Base-by-base conservation (phyloP, 257 asterid species). In the Leonotis leonurus region DNA sequence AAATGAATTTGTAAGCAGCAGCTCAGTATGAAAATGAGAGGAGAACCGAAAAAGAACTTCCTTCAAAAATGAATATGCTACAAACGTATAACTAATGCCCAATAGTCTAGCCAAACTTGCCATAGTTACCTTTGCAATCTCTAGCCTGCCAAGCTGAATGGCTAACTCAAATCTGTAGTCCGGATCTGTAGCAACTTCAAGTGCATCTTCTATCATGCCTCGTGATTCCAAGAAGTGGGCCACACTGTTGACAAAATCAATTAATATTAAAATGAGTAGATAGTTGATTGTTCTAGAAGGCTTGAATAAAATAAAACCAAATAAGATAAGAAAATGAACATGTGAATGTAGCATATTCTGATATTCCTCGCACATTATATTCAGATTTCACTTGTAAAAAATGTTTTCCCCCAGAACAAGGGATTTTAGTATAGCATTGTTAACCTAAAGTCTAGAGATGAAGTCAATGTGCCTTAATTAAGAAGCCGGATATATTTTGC, bases 131-230 rank as follows among this genome's bases (percentile, higher is more conserved):
- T 89, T 75, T 9, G 97, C 99, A 73, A 82, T 87, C 20, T 81
- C 96, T 63, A 93, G 85, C 69, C 77, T 87, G 67, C 97, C 91
- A 27, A 93, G 80, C 72, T 89, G 97, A 70, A 93, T 82, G 72
- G 99, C 95, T 26, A 93, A 79, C 77, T 93, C 97, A 80, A 93
- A 93, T 86, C 91, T 84, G 83, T 93, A 90, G 69, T 93, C 99
- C 25, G 95, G 85, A 39, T 87, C 97, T 44, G 95, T 87, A 30
- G 99, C 97, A 69, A 93, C 86, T 76, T 83, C 91, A 51, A 93
- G 75, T 56, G 99, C 99, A 54, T 89, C 96, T 79, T 79, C 93
- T 61, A 80, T 77, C 95, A 89, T 93, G 57, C 91, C 99, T 32
- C 99, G 91, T 43, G 99, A 93, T 73, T 93, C 97, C 86, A 90